Evolutionary conservation across 2,329 filamentous ascomycete species (phyloP), one percentile per base, ranked within the genome.

Genomic region (Mollisiaceae sp.): DNA sequence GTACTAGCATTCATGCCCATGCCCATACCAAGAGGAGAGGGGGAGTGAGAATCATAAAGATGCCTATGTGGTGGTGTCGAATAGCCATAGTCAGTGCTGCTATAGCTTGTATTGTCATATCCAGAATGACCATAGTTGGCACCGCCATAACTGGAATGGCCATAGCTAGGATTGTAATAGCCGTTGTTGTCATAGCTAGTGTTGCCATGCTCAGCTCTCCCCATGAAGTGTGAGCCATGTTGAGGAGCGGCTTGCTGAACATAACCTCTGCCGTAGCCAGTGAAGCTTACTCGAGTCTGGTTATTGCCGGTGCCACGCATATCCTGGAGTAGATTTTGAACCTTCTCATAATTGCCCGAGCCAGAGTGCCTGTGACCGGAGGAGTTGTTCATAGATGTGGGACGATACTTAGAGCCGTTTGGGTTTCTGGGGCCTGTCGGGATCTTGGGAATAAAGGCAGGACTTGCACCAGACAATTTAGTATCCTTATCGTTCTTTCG

Each of bases 241-340:
- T 52, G 27, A 14, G 22, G 18, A 47, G 20, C 11, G 6, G 41
- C 14, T 18, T 47, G n/a, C 15, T 41, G 24, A 12, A n/a, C 38
- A 35, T 14, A 36, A 47, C 36, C n/a, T 18, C 60, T n/a, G 22
- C 22, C 47, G 14, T 36, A 62, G 12, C 38, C 50, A 38, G 41
- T 6, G 41, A 15, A 27, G 32, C 45, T 56, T 32, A 14, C 1
- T 18, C 11, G n/a, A 15, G 6, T 43, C 41, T 43, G 41, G 15
- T 18, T 15, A 5, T 15, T 2, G 15, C 41, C 41, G 22, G 50
- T 35, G 38, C n/a, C 2, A 35, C 50, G 50, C 27, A 62, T 56
- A 56, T 36, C 60, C 11, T 56, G 52, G 9, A 56, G n/a, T n/a
- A 63, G 45, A 32, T 59, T 55, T 15, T 59, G 62, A 14, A 63